Percentiles rank a stretch among this genome's conserved stretches.
Conservation (phyloP, 1,139 yeast species). For the Spathaspora sp. region DNA sequence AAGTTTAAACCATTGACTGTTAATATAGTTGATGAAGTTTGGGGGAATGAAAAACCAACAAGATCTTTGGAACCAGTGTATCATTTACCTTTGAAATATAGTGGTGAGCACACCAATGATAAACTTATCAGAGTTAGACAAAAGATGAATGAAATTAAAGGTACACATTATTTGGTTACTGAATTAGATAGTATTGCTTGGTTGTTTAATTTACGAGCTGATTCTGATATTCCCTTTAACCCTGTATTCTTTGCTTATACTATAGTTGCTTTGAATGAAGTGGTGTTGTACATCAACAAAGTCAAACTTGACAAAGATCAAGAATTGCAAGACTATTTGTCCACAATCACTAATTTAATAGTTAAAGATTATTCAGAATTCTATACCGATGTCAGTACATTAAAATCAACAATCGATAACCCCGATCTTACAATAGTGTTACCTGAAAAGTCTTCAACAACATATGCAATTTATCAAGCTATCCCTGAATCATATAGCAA, state of each 20-base stretch:
- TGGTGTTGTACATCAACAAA: slow-evolving; percentile 38
- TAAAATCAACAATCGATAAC: slow-evolving; percentile 21
- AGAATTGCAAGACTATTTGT: slow-evolving; percentile 26
- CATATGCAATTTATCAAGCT: slow-evolving; percentile 33
- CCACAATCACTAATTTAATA: slow-evolving; percentile 25
- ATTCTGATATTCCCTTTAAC: slow-evolving; percentile 43
- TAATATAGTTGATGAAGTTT: slow-evolving; percentile 41
- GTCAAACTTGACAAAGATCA: slow-evolving; percentile 26
- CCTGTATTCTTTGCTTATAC: slow-evolving; percentile 54
- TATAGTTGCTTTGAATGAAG: slow-evolving; percentile 29
- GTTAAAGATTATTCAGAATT: slow-evolving; percentile 32
- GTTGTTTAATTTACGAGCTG: slow-evolving; percentile 51
- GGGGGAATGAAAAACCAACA: slow-evolving; percentile 41
- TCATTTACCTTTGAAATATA: slow-evolving; percentile 35
- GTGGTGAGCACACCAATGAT: slow-evolving; percentile 43
- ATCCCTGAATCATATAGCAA: slow-evolving; percentile 32
- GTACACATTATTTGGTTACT: slow-evolving; percentile 36
- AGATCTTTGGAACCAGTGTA: slow-evolving; percentile 41
- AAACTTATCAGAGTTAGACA: slow-evolving; percentile 31
- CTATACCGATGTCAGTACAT: slow-evolving; percentile 27
- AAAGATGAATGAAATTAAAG: slow-evolving; percentile 20
- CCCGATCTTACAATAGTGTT: slow-evolving; percentile 25
- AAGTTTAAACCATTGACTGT: slow-evolving; percentile 31
- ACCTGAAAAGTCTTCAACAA: slow-evolving; percentile 31
- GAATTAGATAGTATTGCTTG: slow-evolving; percentile 57